Percentiles rank a stretch among this genome's conserved stretches.
Conservation (phyloP, 2,329 filamentous ascomycete species). For the Sporothrix euskadiensis region DNA sequence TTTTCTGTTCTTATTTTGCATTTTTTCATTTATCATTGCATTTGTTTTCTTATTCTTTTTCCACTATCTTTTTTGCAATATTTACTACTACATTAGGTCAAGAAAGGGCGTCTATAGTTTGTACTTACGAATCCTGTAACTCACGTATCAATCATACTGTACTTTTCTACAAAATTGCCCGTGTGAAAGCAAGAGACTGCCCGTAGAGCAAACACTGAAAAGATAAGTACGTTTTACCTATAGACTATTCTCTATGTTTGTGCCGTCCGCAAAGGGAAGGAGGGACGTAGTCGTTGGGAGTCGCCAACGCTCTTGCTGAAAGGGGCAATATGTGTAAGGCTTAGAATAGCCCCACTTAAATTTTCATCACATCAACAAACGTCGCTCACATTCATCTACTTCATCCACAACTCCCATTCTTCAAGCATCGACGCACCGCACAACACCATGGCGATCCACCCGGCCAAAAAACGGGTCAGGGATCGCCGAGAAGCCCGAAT, state of each 20-base stretch:
- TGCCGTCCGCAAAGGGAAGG: no score
- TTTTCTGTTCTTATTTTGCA: neutral
- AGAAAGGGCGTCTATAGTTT: conserved; percentile 23
- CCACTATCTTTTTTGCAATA: neutral
- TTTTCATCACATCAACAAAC: conserved; percentile 21
- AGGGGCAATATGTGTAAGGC: neutral
- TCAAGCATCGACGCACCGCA: neutral
- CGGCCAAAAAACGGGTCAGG: neutral
- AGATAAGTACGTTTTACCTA: neutral
- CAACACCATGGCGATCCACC: neutral
- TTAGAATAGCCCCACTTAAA: conserved; percentile 21
- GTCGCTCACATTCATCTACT: neutral
- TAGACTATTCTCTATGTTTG: neutral
- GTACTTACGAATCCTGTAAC: conserved; percentile 1
- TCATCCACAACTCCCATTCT: neutral
- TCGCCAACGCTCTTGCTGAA: neutral
- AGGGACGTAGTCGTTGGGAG: neutral
- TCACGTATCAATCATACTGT: neutral
- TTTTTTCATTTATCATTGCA: neutral
- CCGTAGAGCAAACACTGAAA: neutral
- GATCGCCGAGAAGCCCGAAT: neutral
- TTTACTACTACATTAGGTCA: conserved; percentile 12
- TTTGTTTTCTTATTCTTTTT: neutral
- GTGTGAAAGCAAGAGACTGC: neutral
- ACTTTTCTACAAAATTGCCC: neutral